These are phyloP conservation scores for Chrysosphaeria jannelii DNA, from an alignment of 2,329 filamentous ascomycete species.

Conservation along the genomic window DNA sequence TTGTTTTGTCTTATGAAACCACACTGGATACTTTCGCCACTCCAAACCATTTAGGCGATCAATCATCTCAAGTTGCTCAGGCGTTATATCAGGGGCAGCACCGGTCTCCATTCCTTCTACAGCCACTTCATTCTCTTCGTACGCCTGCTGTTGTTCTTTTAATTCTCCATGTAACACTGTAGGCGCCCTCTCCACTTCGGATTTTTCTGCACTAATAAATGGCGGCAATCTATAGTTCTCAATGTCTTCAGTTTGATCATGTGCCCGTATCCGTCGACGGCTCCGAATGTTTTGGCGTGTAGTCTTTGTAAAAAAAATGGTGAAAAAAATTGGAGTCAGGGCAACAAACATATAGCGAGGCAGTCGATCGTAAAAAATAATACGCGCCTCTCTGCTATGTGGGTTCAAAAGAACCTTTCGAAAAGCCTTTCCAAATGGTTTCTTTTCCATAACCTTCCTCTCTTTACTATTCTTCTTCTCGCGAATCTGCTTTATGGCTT, in stretches of 20 bases:
- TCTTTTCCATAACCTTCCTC: no score
- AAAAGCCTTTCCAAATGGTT: slow-evolving; percentile 1
- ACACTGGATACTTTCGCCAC: slow-evolving; percentile 36
- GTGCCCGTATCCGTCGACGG: slow-evolving; percentile 45
- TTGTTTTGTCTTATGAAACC: slow-evolving; percentile 50
- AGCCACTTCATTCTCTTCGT: no score
- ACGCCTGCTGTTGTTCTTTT: no score
- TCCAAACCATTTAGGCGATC: slow-evolving; percentile 36
- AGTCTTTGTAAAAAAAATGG: slow-evolving; percentile 46
- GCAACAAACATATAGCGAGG: slow-evolving; percentile 32
- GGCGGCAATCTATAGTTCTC: no score
- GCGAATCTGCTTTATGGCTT: not conserved
- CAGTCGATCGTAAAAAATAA: slow-evolving; percentile 2
- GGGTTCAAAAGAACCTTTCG: slow-evolving; percentile 2
- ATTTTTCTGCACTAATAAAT: no score
- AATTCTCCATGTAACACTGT: no score
- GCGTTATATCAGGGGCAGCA: no score
- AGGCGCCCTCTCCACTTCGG: no score
- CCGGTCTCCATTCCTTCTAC: no score
- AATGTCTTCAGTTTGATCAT: no score
- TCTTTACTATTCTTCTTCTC: not conserved
- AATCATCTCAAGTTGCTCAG: slow-evolving; percentile 81
- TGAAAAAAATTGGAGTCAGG: slow-evolving; percentile 40
- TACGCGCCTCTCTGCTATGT: slow-evolving; percentile 3
- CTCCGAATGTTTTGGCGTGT: slow-evolving; percentile 49